Base-by-base conservation (phyloP, 1,284 basidiomycete species). In the Anthracocystis setariae region DNA sequence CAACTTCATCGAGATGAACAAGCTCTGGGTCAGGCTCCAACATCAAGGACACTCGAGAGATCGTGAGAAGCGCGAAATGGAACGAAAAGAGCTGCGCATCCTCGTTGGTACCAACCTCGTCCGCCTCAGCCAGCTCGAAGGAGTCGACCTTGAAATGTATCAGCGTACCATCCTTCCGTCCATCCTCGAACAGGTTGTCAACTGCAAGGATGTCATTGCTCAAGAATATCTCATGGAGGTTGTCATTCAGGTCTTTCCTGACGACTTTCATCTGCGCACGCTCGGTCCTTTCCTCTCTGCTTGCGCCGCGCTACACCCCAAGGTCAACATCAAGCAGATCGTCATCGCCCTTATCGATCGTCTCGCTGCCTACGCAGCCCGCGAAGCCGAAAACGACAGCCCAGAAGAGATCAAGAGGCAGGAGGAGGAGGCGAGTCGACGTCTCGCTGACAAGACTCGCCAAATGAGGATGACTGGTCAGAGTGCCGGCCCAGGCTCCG, bases 1-100 rank as follows among this genome's bases (percentile, higher is more conserved):
- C 58, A 82, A 82, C 52, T 82, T 82, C 48, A 79, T 82, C 62
- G 81, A 82, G 63, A 82, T 82, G 81, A 82, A 82, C 73, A 82
- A 82, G 73, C 76, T 82, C 27, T 82, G 81, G 81, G 81, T 82
- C 27, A 69, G 81, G 27, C 74, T 82, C 27, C 81, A 82, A 62
- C 81, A 82, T 49, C 81, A 82, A 35, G 81, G 81, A 29, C 81
- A 80, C 50, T 81, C 78, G 2, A 58, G 81, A 29, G 81, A 82
- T 20, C 77, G 81, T 40, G 81, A 82, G 68, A 79, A 80, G 67
- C 73, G 81, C 21, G 81, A 82, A 54, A 68, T 74, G 69, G 81
- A 82, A 53, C 58, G 81, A 21, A 75, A 74, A 47, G 81, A 82
- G 58, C 67, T 82, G 18, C 74, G 80, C 45, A 81, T 82, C 51